Base-by-base conservation (phyloP, 176 grass and related monocot genomes). In the Eragrostis nindensis region DNA sequence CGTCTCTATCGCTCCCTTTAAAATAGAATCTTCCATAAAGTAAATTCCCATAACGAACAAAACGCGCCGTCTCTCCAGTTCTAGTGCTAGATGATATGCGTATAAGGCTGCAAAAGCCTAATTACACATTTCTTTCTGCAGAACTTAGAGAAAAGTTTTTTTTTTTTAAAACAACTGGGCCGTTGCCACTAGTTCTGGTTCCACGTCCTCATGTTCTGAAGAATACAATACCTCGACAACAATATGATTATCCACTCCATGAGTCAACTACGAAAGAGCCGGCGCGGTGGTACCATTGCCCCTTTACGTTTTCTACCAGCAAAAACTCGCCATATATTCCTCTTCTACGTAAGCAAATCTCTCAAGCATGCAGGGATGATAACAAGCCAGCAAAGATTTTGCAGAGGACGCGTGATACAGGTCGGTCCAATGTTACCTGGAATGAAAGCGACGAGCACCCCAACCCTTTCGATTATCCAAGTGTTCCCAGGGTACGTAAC, bases 291-390 rank as follows among this genome's bases (percentile, higher is more conserved):
- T 65, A 24, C 68, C 44, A 17, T 63, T 64, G 60, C 68, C 12
- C 60, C 29, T 59, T 45, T 15, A 80, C 8, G 63, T 80, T 62
- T 70, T 80, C 53, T 85, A 89, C 62, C 1, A 43, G 49, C 32
- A 32, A 80, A 80, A 80, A 74, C 59, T 42, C 32, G 7, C 76
- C 71, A 89, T 84, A 89, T 80, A 89, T 89, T 89, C 76, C 53
- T 84, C 44, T 73, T 84, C 36, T 89, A 70, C 63, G 76, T 75
- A 62, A 89, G 82, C 87, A 80, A 36, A 89, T 84, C 73, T 69
- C 21, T 18, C 44, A n/a, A 70, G 42, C 43, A 64, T 52, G 76
- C 36, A 63, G 72, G 32, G 47, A 53, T 68, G 17, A 42, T 27
- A 26, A 44, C 21, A 44, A 87, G 71, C 65, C 53, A 38, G 53